Conservation (phyloP, 2,329 filamentous ascomycete species). For the Colletotrichum lini region DNA sequence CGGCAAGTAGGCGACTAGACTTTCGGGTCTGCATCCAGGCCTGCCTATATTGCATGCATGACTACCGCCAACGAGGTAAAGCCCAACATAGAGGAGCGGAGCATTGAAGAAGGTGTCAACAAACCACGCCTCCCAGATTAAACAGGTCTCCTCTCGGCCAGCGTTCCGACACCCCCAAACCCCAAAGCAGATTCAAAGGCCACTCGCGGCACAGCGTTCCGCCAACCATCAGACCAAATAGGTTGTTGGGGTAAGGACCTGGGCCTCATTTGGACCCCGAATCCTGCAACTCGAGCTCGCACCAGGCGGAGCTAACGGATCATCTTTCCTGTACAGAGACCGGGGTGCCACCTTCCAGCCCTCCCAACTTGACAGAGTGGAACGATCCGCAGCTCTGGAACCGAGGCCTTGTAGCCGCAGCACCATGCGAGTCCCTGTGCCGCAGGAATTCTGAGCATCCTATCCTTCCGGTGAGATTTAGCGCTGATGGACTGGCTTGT, state of each 20-base stretch:
- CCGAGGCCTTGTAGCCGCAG: background rate
- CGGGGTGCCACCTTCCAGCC: slow-evolving; percentile 29
- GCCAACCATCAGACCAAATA: slow-evolving; percentile 11
- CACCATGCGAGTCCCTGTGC: background rate
- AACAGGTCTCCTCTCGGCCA: background rate
- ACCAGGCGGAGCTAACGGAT: slow-evolving; percentile 29
- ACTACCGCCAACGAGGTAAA: background rate
- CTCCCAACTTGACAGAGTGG: slow-evolving; percentile 10
- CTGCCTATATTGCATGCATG: background rate
- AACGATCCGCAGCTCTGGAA: slow-evolving; percentile 32
- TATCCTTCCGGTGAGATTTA: background rate
- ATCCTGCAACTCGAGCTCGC: background rate
- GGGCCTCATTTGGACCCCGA: background rate
- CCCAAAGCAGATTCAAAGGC: background rate
- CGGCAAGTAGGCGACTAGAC: background rate
- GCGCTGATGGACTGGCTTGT: background rate
- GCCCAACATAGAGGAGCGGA: background rate
- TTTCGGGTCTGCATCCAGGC: no score
- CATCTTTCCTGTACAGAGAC: slow-evolving; percentile 31
- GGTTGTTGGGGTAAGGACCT: background rate
- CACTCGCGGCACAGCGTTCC: slow-evolving; percentile 23
- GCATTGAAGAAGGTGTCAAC: no score
- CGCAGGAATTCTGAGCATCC: background rate
- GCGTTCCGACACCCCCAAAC: slow-evolving; percentile 1
- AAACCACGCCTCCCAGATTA: background rate